Percentiles rank a stretch among this genome's conserved stretches.
These are phyloP conservation scores for Falciphora oryzae DNA, from an alignment of 2,329 filamentous ascomycete genomes.

Conservation along the genomic window DNA sequence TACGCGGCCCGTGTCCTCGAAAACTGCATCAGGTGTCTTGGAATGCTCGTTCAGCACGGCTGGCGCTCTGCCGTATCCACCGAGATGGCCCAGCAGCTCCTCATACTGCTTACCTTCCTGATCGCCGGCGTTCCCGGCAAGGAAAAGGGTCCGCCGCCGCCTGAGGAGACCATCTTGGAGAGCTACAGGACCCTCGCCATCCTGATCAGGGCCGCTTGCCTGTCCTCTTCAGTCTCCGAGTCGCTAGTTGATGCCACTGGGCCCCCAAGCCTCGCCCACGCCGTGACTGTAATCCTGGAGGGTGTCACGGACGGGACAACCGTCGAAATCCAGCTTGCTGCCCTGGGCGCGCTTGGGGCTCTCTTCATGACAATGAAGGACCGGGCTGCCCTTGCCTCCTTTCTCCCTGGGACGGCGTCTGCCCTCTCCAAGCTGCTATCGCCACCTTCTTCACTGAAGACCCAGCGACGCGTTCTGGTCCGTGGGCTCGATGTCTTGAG, in stretches of 20 bases:
- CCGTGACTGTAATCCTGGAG: slow-evolving; percentile 74
- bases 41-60: slow-evolving; percentile 66
- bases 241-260: slow-evolving; percentile 51
- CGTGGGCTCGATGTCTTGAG: slow-evolving; percentile 54
- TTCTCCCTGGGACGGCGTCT: slow-evolving; percentile 84
- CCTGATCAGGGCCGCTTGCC: slow-evolving; percentile 56
- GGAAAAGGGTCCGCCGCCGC: slow-evolving; percentile 37
- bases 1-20: slow-evolving; percentile 71
- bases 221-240: slow-evolving; percentile 23
- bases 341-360: slow-evolving; percentile 57
- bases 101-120: slow-evolving; percentile 79
- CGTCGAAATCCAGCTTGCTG: slow-evolving; percentile 63
- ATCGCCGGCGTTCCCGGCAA: slow-evolving; percentile 65
- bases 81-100: slow-evolving; percentile 73
- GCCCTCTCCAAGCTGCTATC: slow-evolving; percentile 70
- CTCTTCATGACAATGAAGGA: slow-evolving; percentile 63
- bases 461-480: slow-evolving; percentile 56
- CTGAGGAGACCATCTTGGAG: slow-evolving; percentile 70
- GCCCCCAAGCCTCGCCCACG: slow-evolving; percentile 75
- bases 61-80: slow-evolving; percentile 70
- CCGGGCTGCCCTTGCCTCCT: slow-evolving; percentile 70
- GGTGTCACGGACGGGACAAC: slow-evolving; percentile 60
- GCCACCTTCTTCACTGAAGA: slow-evolving; percentile 53
- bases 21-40: slow-evolving; percentile 67
- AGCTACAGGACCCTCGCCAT: slow-evolving; percentile 64